Base-by-base conservation (phyloP, 129 eudicot genomes). In the Tagetes erecta region DNA sequence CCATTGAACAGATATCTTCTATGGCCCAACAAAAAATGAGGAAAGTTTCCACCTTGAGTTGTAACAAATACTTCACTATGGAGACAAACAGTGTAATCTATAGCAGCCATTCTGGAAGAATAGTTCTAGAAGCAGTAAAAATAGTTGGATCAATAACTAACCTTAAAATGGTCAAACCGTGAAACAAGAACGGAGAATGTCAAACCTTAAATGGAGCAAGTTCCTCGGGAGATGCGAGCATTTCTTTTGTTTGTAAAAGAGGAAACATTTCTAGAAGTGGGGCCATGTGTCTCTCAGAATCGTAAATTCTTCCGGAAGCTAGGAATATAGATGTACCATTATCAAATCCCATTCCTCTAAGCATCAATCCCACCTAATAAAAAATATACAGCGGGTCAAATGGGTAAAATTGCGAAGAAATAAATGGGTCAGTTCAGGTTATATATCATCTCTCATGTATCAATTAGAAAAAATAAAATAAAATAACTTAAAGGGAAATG, bases 71-170 rank as follows among this genome's bases (percentile, higher is more conserved):
- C 98, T 82, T 94, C 98, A 75, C 98, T 90, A 64, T 94, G 97
- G 36, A 94, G 97, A 84, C 98, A 94, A 1, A 94, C 97, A 7
- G 98, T 94, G 85, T 94, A 94, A 81, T 94, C 98, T 83, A 94
- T 85, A 44, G 98, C 98, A 56, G 98, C 98, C 98, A 94, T 90
- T 84, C 98, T 85, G 74, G 98, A 94, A 71, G 98, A 94, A 63
- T 81, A 94, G 80, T 94, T 90, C 98, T 94, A 86, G 6, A 85
- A 81, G 58, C 83, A 76, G 77, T 11, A 74, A 59, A 76, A 49
- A 11, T 36, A 76, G 72, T 81, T 68, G 64, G 76, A 44, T 53
- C 50, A 64, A 60, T 36, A 34, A 6, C 1, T 4, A 78, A 37
- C 52, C 53, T 35, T 30, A 13, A 47, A 58, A 6, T 37, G 20